These are phyloP conservation scores for Epichloe brachyelytri DNA, from an alignment of 2,329 filamentous ascomycete genomes.

Conservation along the genomic window DNA sequence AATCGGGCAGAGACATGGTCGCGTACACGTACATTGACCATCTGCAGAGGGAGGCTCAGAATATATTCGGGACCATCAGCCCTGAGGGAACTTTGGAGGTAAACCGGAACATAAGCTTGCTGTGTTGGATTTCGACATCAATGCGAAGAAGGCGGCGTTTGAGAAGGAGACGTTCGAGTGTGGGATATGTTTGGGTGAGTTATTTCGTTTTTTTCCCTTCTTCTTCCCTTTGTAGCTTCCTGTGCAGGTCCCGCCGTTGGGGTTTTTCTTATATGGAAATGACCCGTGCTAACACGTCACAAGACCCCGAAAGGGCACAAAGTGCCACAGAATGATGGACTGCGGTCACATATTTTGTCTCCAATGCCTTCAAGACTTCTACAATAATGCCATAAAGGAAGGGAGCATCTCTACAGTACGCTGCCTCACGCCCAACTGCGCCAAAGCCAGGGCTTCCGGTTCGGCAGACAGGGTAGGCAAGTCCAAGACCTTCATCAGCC, in stretches of 20 bases:
- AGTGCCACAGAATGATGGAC: conserved; percentile 68
- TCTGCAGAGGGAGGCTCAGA: conserved; percentile 45
- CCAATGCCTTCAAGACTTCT: conserved; percentile 79
- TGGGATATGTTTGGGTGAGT: conserved; percentile 60
- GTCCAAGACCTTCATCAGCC: conserved; percentile 56
- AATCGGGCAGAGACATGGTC: conserved; percentile 44
- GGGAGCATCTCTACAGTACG: conserved; percentile 69
- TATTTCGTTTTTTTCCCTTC: neutral
- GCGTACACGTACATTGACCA: conserved; percentile 53
- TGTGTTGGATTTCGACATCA: conserved; percentile 66
- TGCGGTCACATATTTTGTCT: conserved; percentile 90
- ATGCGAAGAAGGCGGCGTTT: conserved; percentile 61
- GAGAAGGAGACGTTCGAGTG: conserved; percentile 79
- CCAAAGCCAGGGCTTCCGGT: conserved; percentile 40
- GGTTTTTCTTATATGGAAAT: neutral
- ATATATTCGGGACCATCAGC: conserved; percentile 45
- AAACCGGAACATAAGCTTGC: conserved; percentile 49
- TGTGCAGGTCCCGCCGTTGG: no score
- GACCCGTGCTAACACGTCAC: neutral
- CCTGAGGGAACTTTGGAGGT: conserved; percentile 36
- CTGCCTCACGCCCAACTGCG: conserved; percentile 70
- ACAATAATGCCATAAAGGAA: conserved; percentile 74
- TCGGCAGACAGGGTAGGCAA: conserved; percentile 32
- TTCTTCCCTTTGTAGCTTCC: neutral
- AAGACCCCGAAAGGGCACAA: conserved; percentile 79